Conservation (phyloP, 495 filamentous ascomycete species). For the Hypoxylon crocopeplum region DNA sequence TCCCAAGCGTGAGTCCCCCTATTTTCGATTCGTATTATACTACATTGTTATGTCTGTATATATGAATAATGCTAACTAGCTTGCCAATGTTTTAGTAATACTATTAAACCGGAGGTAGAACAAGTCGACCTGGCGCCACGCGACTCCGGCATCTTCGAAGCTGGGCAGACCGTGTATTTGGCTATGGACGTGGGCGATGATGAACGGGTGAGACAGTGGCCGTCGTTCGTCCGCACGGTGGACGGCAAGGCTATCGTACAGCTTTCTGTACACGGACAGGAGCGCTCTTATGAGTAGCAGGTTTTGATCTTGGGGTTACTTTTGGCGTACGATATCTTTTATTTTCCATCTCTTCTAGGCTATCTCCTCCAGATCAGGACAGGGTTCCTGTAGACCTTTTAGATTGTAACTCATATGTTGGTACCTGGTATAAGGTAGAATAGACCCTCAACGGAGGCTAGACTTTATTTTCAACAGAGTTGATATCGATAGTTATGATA, state of each 20-base stretch:
- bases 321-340: no score
- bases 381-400: no score
- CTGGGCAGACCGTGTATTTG: conserved; percentile 12
- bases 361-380: no score
- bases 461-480: no score
- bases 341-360: no score
- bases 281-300: neutral
- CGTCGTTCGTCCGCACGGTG: conserved; percentile 13
- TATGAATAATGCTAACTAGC: no score
- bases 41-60: no score
- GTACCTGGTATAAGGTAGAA: no score
- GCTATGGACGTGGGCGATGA: conserved; percentile 28
- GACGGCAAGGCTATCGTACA: conserved; percentile 23
- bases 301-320: neutral
- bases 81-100: no score
- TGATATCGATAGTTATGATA: no score
- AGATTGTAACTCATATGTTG: no score
- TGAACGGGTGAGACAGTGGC: conserved; percentile 29
- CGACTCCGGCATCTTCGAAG: neutral
- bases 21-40: neutral
- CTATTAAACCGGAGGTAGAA: conserved; percentile 2
- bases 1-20: conserved; percentile 4
- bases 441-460: no score
- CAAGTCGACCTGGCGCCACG: conserved; percentile 1
- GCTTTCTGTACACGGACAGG: conserved; percentile 1